Base-by-base conservation (phyloP, 1,284 basidiomycete genomes). In the Tylopilus orsonianus region DNA sequence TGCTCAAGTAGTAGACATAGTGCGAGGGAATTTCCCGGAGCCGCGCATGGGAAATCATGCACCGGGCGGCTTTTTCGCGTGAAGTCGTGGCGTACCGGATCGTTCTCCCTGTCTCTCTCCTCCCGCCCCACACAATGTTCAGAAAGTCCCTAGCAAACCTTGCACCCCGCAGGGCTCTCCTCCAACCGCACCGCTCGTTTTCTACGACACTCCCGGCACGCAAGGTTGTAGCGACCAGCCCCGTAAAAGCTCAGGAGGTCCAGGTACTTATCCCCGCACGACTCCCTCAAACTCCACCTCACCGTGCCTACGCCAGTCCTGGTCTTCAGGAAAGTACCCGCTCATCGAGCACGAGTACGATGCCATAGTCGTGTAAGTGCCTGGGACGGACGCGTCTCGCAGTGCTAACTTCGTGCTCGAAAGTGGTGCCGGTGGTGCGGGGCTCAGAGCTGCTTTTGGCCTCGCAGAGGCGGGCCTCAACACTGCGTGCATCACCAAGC, bases 291-390 rank as follows among this genome's bases (percentile, higher is more conserved):
- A 40, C 54, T 35, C 48, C 24, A 13, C 42, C 55, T 54, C 46
- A 56, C 48, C 46, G 35, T 42, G 34, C 19, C 29, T 29, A 22
- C 48, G 46, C 23, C 47, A 87, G 85, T 83, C 84, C 32, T 87
- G 82, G 85, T 78, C 83, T 38, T 85, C 81, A 20, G 87, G 86
- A 45, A 90, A 92, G 67, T 98, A 99, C 71, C 92, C 95, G 32
- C 78, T 99, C 58, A 95, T 99, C 65, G 96, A 99, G 70, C 96
- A 99, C 70, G 90, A 94, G 72, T 97, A 93, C 71, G 94, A 97
- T 76, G 93, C 94, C 29, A 85, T 97, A 61, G 94, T 97, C 54
- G 91, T 97, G 93, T 95, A 65, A 73, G 93, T 79, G 22, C n/a
- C 22, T 24, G 50, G 5, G 16, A 33, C 13, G 2, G 41, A 44